Base-by-base conservation (phyloP, 345 rosid species). In the Citrus trifoliata region DNA sequence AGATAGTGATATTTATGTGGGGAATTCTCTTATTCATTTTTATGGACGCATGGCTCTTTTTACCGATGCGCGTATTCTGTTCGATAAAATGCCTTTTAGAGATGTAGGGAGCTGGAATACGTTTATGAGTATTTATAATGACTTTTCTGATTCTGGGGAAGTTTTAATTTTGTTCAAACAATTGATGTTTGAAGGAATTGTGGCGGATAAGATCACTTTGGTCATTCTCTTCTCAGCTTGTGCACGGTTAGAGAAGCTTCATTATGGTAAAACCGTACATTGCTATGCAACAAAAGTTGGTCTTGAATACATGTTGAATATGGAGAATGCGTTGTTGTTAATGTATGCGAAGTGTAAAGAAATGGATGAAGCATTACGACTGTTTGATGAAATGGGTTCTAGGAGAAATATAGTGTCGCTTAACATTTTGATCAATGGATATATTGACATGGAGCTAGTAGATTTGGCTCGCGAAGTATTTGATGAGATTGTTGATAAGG, bases 391-490 rank as follows among this genome's bases (percentile, higher is more conserved):
- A 75, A 70, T 78, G 75, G 82, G n/a, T 66, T 71, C 21, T 7
- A 25, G 28, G 33, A 79, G 71, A 60, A 82, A 78, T 53, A 14
- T 67, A 7, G 80, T 79, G 12, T 75, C 84, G 3, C 63, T 67
- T 73, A 81, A 82, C 25, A 71, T 75, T 75, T 70, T 84, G 72
- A 60, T 84, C 55, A 78, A 78, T 72, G 86, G 82, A 16, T 84
- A 66, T 72, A 66, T 68, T n/a, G 80, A 75, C 38, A 75, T 81
- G 76, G 86, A 77, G 33, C 40, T 55, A 48, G 24, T 60, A 19
- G 82, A 78, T 38, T 66, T 81, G 28, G 82, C 76, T 48, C 67
- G 76, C 14, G 1, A 70, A 14, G 37, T 84, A 40, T 84, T 84
- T 62, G 71, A 78, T 55, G 48, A 14, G 75, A 53, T 76, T 76